phyloP scores from a whole-genome alignment of 106 monocot species.

The Dioscorea zingiberensis region DNA sequence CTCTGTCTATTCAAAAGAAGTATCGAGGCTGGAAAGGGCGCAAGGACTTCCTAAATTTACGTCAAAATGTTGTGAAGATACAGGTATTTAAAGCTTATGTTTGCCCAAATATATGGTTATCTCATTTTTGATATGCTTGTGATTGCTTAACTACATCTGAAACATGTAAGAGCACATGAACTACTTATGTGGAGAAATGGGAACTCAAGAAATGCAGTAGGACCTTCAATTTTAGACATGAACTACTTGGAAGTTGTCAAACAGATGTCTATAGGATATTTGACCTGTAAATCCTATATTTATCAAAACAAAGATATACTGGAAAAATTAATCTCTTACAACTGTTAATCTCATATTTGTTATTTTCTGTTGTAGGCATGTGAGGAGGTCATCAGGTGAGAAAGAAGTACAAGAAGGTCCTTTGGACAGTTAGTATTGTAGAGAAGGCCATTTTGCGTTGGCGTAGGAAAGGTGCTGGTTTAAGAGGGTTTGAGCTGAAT shows the following conservation, averaged over 20 bases:
- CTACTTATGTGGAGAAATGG: too few relatives aligned
- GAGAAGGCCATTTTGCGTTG: conserved; percentile 80
- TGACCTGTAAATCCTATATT: too few relatives aligned
- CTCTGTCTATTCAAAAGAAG: conserved; percentile 62
- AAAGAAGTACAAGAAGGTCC: conserved; percentile 59
- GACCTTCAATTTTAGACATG: too few relatives aligned
- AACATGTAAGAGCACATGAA: too few relatives aligned
- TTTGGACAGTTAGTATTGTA: conserved; percentile 57
- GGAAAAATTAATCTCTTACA: too few relatives aligned
- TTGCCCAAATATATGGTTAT: too few relatives aligned
- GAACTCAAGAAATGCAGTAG: too few relatives aligned
- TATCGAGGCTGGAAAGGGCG: conserved; percentile 69
- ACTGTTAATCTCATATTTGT: neutral
- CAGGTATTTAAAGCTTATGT: conserved; percentile 39
- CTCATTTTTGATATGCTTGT: too few relatives aligned
- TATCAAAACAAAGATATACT: too few relatives aligned
- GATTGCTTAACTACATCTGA: too few relatives aligned
- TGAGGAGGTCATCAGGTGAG: conserved; percentile 83
- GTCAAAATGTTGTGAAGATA: conserved; percentile 59
- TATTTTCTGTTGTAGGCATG: conserved; percentile 46
- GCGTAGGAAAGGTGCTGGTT: conserved; percentile 66
- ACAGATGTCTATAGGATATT: too few relatives aligned
- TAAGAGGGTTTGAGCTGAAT: conserved; percentile 59
- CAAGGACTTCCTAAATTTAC: conserved; percentile 41
- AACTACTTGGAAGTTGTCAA: too few relatives aligned